These are phyloP conservation scores for Hibiscus syriacus DNA, from an alignment of 345 rosid species.

Conservation along the genomic window DNA sequence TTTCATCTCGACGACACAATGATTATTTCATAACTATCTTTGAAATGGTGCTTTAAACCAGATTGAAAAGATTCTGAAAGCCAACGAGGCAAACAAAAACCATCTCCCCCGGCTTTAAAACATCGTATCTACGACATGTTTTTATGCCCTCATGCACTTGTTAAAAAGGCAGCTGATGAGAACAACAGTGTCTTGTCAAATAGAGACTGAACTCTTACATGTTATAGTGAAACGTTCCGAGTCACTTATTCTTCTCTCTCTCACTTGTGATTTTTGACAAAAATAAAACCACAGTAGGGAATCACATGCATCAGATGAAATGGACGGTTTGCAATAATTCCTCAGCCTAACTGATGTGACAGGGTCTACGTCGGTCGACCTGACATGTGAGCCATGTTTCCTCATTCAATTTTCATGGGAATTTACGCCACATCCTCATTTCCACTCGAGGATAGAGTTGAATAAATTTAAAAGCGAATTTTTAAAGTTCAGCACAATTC, in stretches of 20 bases:
- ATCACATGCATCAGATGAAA: conserved; percentile 1
- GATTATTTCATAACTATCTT: conserved; percentile 1
- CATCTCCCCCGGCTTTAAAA: neutral
- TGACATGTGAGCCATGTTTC: conserved; percentile 16
- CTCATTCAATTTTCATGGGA: neutral
- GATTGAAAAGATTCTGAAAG: neutral
- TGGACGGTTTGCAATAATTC: neutral
- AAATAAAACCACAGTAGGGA: neutral
- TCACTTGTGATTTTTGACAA: neutral
- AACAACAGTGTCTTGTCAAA: neutral
- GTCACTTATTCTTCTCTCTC: neutral
- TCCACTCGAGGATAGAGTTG: neutral
- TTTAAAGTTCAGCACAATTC: neutral
- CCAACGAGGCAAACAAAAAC: neutral
- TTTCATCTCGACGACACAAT: neutral
- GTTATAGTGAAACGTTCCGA: neutral
- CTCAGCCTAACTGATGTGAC: neutral
- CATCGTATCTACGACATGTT: neutral
- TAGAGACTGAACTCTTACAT: neutral
- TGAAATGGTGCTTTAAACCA: neutral
- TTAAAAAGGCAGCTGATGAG: neutral
- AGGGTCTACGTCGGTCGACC: conserved; percentile 19
- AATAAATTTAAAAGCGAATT: neutral
- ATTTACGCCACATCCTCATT: no score
- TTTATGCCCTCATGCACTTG: neutral